A percentile compares a stretch with the other conserved stretches of the same genome.
Conservation (phyloP, 1,284 basidiomycete genomes). For the Inonotus obliquus region DNA sequence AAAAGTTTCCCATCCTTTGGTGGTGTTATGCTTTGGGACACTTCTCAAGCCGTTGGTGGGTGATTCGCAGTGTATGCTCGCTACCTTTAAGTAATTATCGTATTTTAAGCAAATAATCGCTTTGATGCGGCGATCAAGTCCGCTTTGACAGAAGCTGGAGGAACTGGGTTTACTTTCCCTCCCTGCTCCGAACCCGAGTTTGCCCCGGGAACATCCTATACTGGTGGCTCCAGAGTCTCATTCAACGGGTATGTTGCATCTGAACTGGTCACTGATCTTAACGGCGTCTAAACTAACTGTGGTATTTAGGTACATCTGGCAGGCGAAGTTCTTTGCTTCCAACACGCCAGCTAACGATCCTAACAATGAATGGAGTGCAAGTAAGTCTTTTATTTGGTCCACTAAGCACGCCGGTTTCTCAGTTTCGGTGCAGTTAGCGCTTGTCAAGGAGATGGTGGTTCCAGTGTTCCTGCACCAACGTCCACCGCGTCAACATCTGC, state of each 20-base stretch:
- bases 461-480: conserved; percentile 17
- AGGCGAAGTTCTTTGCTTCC: conserved; percentile 59
- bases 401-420: background rate
- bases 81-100: background rate
- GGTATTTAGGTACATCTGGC: conserved; percentile 53
- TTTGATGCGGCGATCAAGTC: conserved; percentile 48
- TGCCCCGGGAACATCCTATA: conserved; percentile 45
- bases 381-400: conserved; percentile 35
- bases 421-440: conserved; percentile 45
- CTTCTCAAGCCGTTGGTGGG: conserved; percentile 60
- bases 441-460: conserved; percentile 36
- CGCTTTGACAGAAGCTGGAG: conserved; percentile 53
- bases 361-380: conserved; percentile 58
- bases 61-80: background rate
- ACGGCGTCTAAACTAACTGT: conserved; percentile 6
- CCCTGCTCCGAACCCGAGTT: conserved; percentile 53
- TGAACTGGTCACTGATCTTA: conserved; percentile 1
- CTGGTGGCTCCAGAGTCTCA: conserved; percentile 48
- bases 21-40: conserved; percentile 72
- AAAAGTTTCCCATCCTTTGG: conserved; percentile 65
- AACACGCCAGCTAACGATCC: conserved; percentile 44
- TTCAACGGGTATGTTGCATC: conserved; percentile 43
- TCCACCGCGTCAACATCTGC: conserved; percentile 27
- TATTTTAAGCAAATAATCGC: conserved; percentile 45
- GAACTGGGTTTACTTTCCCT: conserved; percentile 62